Conservation (phyloP, 345 rosid genomes). For the Sonneratia alba region DNA sequence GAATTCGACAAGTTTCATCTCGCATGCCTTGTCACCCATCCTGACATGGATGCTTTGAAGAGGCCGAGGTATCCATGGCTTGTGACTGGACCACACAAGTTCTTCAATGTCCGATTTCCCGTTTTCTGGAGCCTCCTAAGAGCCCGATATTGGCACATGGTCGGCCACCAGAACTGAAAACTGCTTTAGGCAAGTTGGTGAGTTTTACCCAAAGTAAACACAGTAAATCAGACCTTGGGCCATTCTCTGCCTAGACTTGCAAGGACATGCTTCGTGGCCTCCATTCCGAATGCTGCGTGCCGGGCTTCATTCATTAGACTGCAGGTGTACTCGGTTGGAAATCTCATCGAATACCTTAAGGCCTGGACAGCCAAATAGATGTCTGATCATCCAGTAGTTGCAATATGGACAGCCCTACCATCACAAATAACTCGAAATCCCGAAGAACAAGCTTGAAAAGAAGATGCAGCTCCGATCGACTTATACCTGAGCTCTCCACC, state of each 20-base stretch:
- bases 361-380: slow-evolving; percentile 31
- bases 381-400: neutral
- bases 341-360: slow-evolving; percentile 76
- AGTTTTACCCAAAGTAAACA: neutral
- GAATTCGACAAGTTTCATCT: slow-evolving; percentile 72
- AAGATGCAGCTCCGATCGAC: neutral
- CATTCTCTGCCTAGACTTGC: slow-evolving; percentile 32
- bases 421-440: no score
- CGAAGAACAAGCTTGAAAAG: neutral
- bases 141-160: neutral
- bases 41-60: slow-evolving; percentile 87
- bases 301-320: slow-evolving; percentile 66
- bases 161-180: neutral
- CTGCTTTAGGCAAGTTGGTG: neutral
- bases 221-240: slow-evolving; percentile 35
- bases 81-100: slow-evolving; percentile 69
- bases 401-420: no score
- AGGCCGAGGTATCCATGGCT: slow-evolving; percentile 86
- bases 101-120: slow-evolving; percentile 48
- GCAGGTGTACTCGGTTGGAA: slow-evolving; percentile 67
- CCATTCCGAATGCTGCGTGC: slow-evolving; percentile 69
- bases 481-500: slow-evolving; percentile 95
- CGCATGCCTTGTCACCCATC: slow-evolving; percentile 97
- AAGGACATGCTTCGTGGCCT: slow-evolving; percentile 64
- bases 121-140: slow-evolving; percentile 19